Conservation (phyloP, 768 basidiomycete species). For the Lentinula guzmanii region DNA sequence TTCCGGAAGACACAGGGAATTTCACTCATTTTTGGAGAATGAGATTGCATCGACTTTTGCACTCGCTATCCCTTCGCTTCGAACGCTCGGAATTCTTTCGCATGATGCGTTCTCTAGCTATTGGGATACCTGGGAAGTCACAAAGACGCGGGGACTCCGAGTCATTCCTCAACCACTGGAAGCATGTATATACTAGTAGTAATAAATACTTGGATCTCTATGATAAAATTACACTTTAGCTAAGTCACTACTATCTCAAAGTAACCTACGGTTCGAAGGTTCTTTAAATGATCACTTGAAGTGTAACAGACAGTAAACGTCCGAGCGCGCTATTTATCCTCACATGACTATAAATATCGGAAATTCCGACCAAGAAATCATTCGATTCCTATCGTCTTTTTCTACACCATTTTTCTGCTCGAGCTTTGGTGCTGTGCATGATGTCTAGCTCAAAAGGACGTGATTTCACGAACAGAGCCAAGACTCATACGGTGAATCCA, state of each 20-base stretch:
- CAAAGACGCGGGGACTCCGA: not conserved
- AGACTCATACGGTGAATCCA: not conserved
- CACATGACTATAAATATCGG: too few species aligned
- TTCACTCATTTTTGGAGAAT: not conserved
- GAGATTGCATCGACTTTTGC: not conserved
- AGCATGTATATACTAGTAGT: not conserved
- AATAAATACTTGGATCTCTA: too few species aligned
- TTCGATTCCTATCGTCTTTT: not conserved
- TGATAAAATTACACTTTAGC: too few species aligned
- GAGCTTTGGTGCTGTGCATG: not conserved
- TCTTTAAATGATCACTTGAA: too few species aligned
- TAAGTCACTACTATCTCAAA: too few species aligned
- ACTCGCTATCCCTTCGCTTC: not conserved
- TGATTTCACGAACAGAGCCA: not conserved
- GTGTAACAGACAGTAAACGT: too few species aligned
- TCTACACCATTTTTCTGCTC: not conserved
- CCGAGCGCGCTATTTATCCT: too few species aligned
- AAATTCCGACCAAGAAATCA: not conserved
- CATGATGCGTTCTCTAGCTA: constrained; percentile 6
- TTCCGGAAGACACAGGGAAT: not conserved
- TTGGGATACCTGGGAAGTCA: constrained; percentile 5
- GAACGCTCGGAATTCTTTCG: not conserved
- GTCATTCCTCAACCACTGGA: not conserved
- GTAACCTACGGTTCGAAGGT: too few species aligned
- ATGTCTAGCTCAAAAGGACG: not conserved